These are phyloP conservation scores for Ilex paraguariensis DNA, from an alignment of 305 asterid genomes.

Conservation along the genomic window DNA sequence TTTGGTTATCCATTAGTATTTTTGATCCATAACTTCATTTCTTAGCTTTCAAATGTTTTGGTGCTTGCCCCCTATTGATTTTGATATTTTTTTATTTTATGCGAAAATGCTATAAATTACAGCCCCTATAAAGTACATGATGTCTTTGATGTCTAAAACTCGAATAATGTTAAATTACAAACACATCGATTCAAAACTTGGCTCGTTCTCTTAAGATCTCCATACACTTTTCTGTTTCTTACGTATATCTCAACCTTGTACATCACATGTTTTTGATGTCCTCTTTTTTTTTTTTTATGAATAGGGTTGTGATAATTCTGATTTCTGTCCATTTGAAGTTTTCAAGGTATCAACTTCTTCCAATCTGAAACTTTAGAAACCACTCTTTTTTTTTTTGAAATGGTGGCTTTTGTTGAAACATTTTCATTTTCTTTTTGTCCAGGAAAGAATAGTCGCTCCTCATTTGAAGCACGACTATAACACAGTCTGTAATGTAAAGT, in stretches of 20 bases:
- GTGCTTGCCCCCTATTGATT: no score
- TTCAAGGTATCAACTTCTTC: slow-evolving; percentile 59
- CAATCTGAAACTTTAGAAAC: background rate
- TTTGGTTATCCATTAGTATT: no score
- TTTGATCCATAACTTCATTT: no score
- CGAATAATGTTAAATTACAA: no score
- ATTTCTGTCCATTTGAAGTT: slow-evolving; percentile 73
- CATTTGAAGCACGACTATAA: slow-evolving; percentile 68
- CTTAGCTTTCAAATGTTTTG: no score
- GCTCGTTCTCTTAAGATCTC: background rate
- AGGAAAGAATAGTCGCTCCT: slow-evolving; percentile 73
- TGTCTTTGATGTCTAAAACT: no score
- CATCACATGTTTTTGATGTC: slow-evolving; percentile 5
- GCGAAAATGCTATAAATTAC: no score
- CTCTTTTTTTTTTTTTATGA: slow-evolving; percentile 19
- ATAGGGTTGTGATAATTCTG: slow-evolving; percentile 73
- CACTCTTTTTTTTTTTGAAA: no score
- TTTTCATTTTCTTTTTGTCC: slow-evolving; percentile 11
- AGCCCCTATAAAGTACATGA: no score
- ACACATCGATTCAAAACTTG: no score
- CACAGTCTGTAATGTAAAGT: slow-evolving; percentile 37
- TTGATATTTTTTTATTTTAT: no score
- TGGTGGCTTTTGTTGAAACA: background rate
- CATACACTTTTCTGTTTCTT: background rate
- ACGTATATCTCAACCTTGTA: slow-evolving; percentile 4